phyloP scores from a whole-genome alignment of 768 basidiomycete genomes.

The Lanmaoa pseudosensibilis region DNA sequence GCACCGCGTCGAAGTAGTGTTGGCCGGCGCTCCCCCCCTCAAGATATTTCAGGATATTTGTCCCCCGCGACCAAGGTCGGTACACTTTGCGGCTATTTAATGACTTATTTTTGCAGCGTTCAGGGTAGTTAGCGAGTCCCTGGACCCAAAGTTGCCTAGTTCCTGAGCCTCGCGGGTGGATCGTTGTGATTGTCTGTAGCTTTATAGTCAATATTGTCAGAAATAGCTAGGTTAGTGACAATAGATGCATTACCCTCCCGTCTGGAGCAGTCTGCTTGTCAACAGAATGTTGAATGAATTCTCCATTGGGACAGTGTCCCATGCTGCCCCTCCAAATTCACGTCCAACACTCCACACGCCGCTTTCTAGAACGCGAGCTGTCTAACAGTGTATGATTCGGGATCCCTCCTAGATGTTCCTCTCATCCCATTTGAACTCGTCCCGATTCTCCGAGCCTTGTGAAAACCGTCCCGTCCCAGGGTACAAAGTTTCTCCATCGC shows the following conservation, averaged over 20 bases:
- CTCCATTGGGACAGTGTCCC: not conserved
- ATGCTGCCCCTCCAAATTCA: not conserved
- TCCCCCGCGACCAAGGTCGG: conserved; percentile 10
- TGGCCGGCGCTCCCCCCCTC: conserved; percentile 4
- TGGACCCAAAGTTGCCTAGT: not conserved
- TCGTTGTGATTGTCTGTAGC: not conserved
- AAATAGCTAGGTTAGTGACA: not conserved
- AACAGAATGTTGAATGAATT: not conserved
- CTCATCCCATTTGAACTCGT: not conserved
- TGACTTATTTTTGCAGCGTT: conserved; percentile 26
- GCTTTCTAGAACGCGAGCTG: not conserved
- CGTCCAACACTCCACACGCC: not conserved
- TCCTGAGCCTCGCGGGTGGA: conserved; percentile 19
- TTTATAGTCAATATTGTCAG: not conserved
- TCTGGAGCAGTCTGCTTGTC: not conserved
- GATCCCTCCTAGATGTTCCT: not conserved
- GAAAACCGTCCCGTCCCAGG: conserved; percentile 2
- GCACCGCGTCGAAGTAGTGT: conserved; percentile 31
- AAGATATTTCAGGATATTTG: conserved; percentile 30
- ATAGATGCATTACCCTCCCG: not conserved
- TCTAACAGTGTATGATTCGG: not conserved
- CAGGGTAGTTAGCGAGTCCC: conserved; percentile 2
- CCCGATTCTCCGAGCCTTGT: conserved; percentile 17
- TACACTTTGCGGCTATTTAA: conserved; percentile 6
- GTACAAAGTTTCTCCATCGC: conserved; percentile 9